phyloP scores from a whole-genome alignment of 768 basidiomycete species.

The Astraeus odoratus region DNA sequence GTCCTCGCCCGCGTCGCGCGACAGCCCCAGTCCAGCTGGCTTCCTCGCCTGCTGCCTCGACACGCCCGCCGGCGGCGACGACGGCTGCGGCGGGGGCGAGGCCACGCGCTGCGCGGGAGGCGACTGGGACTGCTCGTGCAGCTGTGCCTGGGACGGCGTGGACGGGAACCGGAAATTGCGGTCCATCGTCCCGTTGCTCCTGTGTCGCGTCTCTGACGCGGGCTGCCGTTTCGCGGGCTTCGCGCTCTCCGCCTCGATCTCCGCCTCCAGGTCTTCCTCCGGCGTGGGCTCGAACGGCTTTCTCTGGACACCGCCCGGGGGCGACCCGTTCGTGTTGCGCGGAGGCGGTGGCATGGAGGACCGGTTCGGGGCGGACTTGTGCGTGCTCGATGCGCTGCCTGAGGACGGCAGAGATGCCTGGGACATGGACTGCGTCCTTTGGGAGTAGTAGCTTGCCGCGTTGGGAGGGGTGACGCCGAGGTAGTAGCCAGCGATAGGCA shows the following conservation, averaged over 20 bases:
- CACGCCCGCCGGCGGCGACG: slow-evolving; percentile 9
- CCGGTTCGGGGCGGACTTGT: slow-evolving; percentile 40
- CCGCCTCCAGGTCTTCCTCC: slow-evolving; percentile 36
- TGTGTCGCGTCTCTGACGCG: slow-evolving; percentile 24
- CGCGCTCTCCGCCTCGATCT: slow-evolving; percentile 30
- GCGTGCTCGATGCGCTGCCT: slow-evolving; percentile 23
- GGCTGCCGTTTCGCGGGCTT: background rate
- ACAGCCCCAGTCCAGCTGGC: slow-evolving; percentile 6
- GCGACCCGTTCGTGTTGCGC: slow-evolving; percentile 34
- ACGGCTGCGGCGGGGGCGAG: slow-evolving; percentile 28
- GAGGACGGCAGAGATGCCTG: slow-evolving; percentile 50
- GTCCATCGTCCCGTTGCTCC: slow-evolving; percentile 72
- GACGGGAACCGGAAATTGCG: slow-evolving; percentile 65
- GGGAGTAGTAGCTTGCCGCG: slow-evolving; percentile 32
- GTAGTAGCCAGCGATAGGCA: slow-evolving; percentile 77
- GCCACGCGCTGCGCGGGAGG: slow-evolving; percentile 8
- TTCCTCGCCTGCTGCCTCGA: slow-evolving; percentile 13
- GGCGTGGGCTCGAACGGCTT: slow-evolving; percentile 44
- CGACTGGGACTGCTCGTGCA: background rate
- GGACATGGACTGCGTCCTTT: slow-evolving; percentile 72
- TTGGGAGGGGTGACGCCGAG: slow-evolving; percentile 59
- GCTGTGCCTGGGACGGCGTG: slow-evolving; percentile 37
- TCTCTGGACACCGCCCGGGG: slow-evolving; percentile 28
- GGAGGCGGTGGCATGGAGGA: slow-evolving; percentile 63
- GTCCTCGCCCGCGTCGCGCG: slow-evolving; percentile 6